phyloP scores from a whole-genome alignment of 768 basidiomycete genomes.

The Tremella yokohamensis region DNA sequence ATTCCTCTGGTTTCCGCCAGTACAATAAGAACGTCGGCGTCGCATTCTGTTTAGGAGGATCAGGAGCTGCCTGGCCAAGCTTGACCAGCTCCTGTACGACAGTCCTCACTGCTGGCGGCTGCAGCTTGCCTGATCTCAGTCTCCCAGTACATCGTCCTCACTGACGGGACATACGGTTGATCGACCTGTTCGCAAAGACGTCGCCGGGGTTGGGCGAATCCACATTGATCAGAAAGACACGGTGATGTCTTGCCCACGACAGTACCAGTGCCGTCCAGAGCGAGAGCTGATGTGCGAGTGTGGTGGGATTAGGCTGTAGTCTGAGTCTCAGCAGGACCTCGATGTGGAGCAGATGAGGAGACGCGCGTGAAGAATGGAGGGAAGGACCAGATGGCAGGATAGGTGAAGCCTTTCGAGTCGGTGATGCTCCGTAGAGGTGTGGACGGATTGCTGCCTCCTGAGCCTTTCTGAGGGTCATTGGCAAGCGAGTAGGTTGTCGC shows the following conservation, averaged over 20 bases:
- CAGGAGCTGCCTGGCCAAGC: slow-evolving; percentile 32
- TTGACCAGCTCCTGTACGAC: slow-evolving; percentile 42
- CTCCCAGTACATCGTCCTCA: too few species aligned
- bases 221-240: slow-evolving; percentile 45
- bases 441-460: too few species aligned
- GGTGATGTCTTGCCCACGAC: slow-evolving; percentile 42
- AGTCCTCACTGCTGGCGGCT: slow-evolving; percentile 28
- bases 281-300: slow-evolving; percentile 48
- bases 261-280: slow-evolving; percentile 52
- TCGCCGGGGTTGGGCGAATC: slow-evolving; percentile 34
- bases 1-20: slow-evolving; percentile 54
- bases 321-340: slow-evolving; percentile 27
- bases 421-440: too few species aligned
- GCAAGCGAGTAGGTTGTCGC: too few species aligned
- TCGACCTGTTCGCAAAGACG: slow-evolving; percentile 46
- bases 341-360: background rate
- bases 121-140: background rate
- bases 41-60: slow-evolving; percentile 41
- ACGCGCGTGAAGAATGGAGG: slow-evolving; percentile 54
- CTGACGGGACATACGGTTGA: slow-evolving; percentile 45
- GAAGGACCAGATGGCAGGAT: slow-evolving; percentile 52
- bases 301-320: slow-evolving; percentile 52
- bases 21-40: slow-evolving; percentile 48
- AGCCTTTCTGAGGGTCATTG: too few species aligned
- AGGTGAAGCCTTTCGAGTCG: slow-evolving; percentile 39